phyloP scores from a whole-genome alignment of 495 filamentous ascomycete genomes.

The Aspergillus cavernicola region DNA sequence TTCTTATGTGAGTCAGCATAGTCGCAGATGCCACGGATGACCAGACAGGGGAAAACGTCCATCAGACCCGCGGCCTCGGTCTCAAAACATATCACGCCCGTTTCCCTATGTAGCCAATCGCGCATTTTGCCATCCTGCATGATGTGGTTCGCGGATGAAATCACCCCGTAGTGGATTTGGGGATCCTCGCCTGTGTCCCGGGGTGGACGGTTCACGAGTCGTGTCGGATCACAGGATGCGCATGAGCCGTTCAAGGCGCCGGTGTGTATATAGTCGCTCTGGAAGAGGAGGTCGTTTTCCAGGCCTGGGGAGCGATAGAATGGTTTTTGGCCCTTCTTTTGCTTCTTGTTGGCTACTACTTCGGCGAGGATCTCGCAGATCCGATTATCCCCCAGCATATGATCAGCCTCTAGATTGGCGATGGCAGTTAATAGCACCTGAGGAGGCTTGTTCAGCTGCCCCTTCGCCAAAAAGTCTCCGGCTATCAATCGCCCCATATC shows the following conservation, averaged over 20 bases:
- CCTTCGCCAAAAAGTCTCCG: slow-evolving; percentile 31
- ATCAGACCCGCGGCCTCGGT: slow-evolving; percentile 28
- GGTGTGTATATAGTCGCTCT: slow-evolving; percentile 7
- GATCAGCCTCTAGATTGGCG: background rate
- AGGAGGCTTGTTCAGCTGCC: slow-evolving; percentile 32
- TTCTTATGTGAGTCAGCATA: slow-evolving; percentile 37
- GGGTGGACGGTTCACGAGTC: background rate
- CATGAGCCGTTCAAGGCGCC: slow-evolving; percentile 7
- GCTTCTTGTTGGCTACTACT: background rate
- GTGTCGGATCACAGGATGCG: slow-evolving; percentile 8
- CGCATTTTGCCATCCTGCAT: too few species aligned
- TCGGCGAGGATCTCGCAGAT: background rate
- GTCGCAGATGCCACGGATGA: slow-evolving; percentile 33
- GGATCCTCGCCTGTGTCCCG: slow-evolving; percentile 4
- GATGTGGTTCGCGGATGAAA: slow-evolving; percentile 11
- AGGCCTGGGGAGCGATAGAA: too few species aligned
- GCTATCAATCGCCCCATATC: slow-evolving; percentile 35
- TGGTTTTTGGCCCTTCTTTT: background rate
- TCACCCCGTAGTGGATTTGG: slow-evolving; percentile 15
- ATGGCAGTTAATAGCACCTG: slow-evolving; percentile 22
- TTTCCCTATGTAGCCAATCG: too few species aligned
- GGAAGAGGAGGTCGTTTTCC: background rate
- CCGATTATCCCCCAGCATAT: background rate
- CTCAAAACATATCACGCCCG: too few species aligned
- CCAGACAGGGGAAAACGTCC: slow-evolving; percentile 24